Evolutionary conservation across 2,329 filamentous ascomycete genomes (phyloP), one percentile per base, ranked within the genome.

Genomic region (Curvularia eragrostidis): DNA sequence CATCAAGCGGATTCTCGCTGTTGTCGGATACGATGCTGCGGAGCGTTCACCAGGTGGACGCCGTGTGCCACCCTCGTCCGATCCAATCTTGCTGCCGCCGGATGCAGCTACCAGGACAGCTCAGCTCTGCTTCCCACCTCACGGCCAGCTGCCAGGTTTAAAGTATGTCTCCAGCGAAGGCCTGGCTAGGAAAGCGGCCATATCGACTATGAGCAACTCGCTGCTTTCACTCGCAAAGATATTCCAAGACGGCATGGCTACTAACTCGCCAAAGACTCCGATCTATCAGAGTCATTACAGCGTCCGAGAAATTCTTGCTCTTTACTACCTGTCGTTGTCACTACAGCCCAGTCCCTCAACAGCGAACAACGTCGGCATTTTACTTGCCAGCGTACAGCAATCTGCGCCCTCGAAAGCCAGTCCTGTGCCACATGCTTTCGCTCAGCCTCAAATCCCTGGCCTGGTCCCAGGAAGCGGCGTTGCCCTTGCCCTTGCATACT

Each of bases 341-440:
- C 83, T 99, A 2, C 95, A 97, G 63, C 93, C 95, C 47, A 98
- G 95, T 69, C 95, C 95, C 2, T 99, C 95, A 0, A 99, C 95
- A 0, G 95, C 95, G 0, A 99, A 99, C 74, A 99, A 99, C 74
- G 93, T 99, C 12, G 95, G 95, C 3, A 99, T 99, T 54, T 83
- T 99, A 26, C 86, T 99, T n/a, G 95, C 95, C 5, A 91, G 95
- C 55, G 91, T 98, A 19, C 95, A 97, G 71, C 93, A 96, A 67
- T 82, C 82, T 24, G 70, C 76, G 7, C 78, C 78, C 3, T 77
- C 79, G 8, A 82, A 79, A 47, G 65, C 73, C 58, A 76, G 60
- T 70, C 74, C 80, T 8, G 77, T 79, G 23, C 76, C 78, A 62
- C 74, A 75, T 46, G 59, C 66, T 5, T 66, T 68, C n/a, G 65